phyloP scores from a whole-genome alignment of 2,329 filamentous ascomycete genomes.

The Botrytis cinerea region DNA sequence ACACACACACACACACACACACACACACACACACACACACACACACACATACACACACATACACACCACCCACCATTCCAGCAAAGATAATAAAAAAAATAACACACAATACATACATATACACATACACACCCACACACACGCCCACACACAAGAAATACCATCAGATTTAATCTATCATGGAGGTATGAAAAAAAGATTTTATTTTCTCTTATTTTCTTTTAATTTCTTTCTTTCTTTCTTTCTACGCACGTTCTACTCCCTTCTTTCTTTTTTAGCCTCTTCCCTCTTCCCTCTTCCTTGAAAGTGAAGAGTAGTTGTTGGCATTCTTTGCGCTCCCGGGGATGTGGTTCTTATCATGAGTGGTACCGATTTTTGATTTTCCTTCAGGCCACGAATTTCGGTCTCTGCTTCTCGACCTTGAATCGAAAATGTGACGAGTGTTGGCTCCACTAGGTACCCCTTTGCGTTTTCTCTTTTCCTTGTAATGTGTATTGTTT shows the following conservation, averaged over 20 bases:
- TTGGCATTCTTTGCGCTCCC: constrained; percentile 1
- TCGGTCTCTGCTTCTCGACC: neutral
- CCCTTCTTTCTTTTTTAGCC: neutral
- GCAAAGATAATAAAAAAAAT: neutral
- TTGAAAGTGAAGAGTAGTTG: neutral
- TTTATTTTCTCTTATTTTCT: neutral
- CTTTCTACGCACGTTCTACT: neutral
- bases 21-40: no score
- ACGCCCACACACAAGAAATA: neutral
- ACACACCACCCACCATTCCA: neutral
- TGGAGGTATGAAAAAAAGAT: constrained; percentile 30
- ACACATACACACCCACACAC: no score
- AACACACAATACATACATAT: neutral
- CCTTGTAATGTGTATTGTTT: neutral
- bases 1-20: neutral
- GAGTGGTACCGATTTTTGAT: neutral
- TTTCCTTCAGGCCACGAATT: neutral
- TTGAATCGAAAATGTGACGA: constrained; percentile 8
- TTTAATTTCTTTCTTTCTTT: no score
- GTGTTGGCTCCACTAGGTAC: constrained; percentile 12
- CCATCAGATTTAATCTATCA: constrained; percentile 5
- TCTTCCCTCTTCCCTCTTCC: neutral
- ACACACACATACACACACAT: neutral
- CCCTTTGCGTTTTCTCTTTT: constrained; percentile 5
- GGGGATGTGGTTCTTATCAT: constrained; percentile 2